These are phyloP conservation scores for Salvia splendens DNA, from an alignment of 257 asterid genomes.

Conservation along the genomic window DNA sequence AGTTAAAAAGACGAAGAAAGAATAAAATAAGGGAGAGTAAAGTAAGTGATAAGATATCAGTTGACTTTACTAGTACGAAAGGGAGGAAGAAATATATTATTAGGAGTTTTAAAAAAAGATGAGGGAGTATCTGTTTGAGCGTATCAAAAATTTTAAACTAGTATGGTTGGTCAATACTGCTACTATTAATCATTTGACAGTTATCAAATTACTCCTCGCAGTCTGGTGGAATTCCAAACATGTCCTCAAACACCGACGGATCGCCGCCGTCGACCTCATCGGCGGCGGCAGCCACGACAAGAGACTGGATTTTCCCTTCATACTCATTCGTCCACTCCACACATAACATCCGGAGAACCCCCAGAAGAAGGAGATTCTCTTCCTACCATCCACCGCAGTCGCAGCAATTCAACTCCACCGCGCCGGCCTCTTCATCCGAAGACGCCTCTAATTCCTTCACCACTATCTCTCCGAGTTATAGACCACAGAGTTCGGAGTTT, in stretches of 20 bases:
- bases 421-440: conserved; percentile 32
- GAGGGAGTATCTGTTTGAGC: no score
- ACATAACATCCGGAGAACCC: conserved; percentile 40
- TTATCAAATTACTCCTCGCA: background rate
- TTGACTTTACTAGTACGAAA: no score
- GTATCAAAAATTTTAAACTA: no score
- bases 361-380: conserved; percentile 59
- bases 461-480: conserved; percentile 31
- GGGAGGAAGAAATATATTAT: no score
- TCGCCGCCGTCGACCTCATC: conserved; percentile 48
- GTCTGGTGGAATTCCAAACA: conserved; percentile 29
- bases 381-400: conserved; percentile 46
- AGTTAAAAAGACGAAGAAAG: no score
- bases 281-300: conserved; percentile 34
- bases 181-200: no score
- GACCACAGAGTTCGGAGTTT: conserved; percentile 46
- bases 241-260: conserved; percentile 56
- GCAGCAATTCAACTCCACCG: conserved; percentile 34
- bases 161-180: no score
- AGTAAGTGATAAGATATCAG: no score
- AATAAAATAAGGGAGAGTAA: no score
- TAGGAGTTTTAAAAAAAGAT: no score
- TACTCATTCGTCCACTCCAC: conserved; percentile 56
- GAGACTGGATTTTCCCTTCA: conserved; percentile 84
- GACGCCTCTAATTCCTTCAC: conserved; percentile 30